Evolutionary conservation across 1,284 basidiomycete species (phyloP).

Genomic region (Sporisorium graminicola): DNA sequence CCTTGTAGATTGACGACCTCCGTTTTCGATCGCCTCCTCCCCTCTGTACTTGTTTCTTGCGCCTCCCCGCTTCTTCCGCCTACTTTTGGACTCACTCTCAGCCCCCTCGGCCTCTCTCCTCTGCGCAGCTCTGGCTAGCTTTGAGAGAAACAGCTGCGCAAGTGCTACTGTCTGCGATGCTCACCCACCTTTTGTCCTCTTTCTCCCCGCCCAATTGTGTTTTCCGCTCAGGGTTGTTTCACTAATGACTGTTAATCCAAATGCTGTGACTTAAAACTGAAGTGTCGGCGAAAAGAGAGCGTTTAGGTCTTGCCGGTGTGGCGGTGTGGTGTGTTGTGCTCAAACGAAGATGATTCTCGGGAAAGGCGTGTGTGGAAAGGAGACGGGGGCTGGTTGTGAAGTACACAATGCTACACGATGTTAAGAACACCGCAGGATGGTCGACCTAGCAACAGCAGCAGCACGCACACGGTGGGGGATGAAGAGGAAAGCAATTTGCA

Average conservation of each 20-base stretch:
- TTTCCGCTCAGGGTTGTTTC: constrained; percentile 6
- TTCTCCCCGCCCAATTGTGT: background rate
- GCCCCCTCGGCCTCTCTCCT: background rate
- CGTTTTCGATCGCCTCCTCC: background rate
- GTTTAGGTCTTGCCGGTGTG: no score
- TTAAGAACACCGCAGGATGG: no score
- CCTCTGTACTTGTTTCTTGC: constrained; percentile 9
- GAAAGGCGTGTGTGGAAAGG: no score
- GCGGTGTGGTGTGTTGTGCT: no score
- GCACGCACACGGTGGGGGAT: no score
- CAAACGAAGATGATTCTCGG: no score
- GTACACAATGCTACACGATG: no score
- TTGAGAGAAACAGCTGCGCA: background rate
- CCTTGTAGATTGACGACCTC: constrained; percentile 9
- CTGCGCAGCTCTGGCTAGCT: background rate
- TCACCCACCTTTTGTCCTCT: background rate
- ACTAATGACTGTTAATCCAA: constrained; percentile 7
- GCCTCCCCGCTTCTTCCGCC: background rate
- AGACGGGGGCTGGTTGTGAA: no score
- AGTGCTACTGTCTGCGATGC: background rate
- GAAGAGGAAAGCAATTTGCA: no score
- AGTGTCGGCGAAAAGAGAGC: no score
- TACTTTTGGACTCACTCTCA: constrained; percentile 2
- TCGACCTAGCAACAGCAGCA: no score
- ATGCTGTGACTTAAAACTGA: no score